Percentiles rank a stretch among this genome's conserved stretches.
These are phyloP conservation scores for Tetracladium maxilliforme DNA, from an alignment of 2,329 filamentous ascomycete genomes.

Conservation along the genomic window DNA sequence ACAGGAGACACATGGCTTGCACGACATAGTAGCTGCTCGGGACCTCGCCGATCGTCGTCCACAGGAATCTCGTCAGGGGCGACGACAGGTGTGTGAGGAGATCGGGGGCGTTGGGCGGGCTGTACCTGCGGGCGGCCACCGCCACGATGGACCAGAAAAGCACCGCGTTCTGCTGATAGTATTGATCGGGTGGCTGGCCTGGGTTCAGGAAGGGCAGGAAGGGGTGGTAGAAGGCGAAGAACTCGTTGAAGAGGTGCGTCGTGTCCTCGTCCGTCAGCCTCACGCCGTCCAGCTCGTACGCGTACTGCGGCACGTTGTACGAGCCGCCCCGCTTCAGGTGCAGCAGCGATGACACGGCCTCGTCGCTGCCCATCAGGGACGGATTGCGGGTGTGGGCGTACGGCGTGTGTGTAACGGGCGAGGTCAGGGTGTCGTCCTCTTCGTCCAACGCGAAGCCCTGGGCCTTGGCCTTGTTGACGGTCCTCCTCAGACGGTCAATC, in stretches of 20 bases:
- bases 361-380: constrained; percentile 52
- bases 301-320: constrained; percentile 16
- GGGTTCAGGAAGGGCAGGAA: constrained; percentile 65
- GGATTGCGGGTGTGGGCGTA: constrained; percentile 45
- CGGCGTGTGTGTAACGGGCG: constrained; percentile 40
- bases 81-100: constrained; percentile 55
- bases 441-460: constrained; percentile 41
- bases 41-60: constrained; percentile 63
- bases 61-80: constrained; percentile 55
- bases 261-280: constrained; percentile 49
- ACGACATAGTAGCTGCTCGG: constrained; percentile 69
- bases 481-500: constrained; percentile 53
- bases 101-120: constrained; percentile 33
- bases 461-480: constrained; percentile 41
- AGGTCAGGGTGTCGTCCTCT: constrained; percentile 41
- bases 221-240: constrained; percentile 62
- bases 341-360: constrained; percentile 51
- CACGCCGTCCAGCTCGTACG: constrained; percentile 38
- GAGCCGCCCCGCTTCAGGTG: constrained; percentile 51
- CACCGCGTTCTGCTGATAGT: constrained; percentile 62
- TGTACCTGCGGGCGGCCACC: constrained; percentile 59
- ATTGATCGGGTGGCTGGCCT: constrained; percentile 52
- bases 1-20: constrained; percentile 66
- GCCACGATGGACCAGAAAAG: constrained; percentile 78
- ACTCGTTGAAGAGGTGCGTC: constrained; percentile 54